Conservation (phyloP, 2,329 filamentous ascomycete species). For the Cladosporium sp. region DNA sequence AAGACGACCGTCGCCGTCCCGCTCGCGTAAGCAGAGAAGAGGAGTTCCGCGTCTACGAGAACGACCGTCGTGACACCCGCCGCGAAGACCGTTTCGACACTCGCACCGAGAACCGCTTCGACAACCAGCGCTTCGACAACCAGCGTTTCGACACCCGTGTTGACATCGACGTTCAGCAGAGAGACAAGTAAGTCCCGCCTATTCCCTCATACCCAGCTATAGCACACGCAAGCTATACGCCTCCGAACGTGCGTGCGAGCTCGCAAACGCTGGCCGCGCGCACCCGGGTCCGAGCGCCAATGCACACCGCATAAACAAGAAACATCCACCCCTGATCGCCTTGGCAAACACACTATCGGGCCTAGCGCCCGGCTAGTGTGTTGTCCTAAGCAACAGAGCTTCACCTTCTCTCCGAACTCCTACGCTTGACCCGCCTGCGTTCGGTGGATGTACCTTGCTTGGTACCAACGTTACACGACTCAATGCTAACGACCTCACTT, state of each 20-base stretch:
- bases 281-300: slow-evolving; percentile 14
- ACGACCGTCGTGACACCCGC: slow-evolving; percentile 28
- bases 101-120: slow-evolving; percentile 22
- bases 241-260: neutral
- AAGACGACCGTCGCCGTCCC: slow-evolving; percentile 72
- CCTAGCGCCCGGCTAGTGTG: slow-evolving; percentile 27
- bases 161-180: slow-evolving; percentile 51
- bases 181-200: slow-evolving; percentile 46
- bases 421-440: slow-evolving; percentile 19
- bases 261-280: neutral
- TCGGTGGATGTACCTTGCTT: slow-evolving; percentile 10
- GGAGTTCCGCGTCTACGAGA: slow-evolving; percentile 34
- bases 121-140: slow-evolving; percentile 28
- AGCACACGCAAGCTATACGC: slow-evolving; percentile 12
- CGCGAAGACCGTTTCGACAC: slow-evolving; percentile 17
- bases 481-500: slow-evolving; percentile 21
- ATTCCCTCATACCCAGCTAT: slow-evolving; percentile 4
- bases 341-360: slow-evolving; percentile 29
- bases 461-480: slow-evolving; percentile 14
- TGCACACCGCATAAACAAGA: slow-evolving; percentile 10
- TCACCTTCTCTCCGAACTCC: slow-evolving; percentile 18
- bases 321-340: slow-evolving; percentile 23
- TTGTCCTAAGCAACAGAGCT: slow-evolving; percentile 29
- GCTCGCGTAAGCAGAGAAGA: slow-evolving; percentile 47
- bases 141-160: slow-evolving; percentile 25